Base-by-base conservation (phyloP, 306 rosid genomes). In the Vigna trinervia region DNA sequence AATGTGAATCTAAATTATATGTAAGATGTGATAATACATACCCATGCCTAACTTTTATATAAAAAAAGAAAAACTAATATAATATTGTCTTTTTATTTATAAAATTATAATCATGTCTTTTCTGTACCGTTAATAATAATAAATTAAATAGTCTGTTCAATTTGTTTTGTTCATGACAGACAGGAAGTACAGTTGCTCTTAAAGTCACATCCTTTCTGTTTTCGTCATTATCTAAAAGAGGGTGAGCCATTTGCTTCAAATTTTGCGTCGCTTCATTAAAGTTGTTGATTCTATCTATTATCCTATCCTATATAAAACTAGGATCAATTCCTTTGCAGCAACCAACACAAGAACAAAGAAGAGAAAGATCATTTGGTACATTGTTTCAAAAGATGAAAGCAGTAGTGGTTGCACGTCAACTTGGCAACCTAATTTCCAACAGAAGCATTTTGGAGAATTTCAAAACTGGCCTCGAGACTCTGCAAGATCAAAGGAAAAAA, bases 221-320 rank as follows among this genome's bases (percentile, higher is more conserved):
- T 7, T 58, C 2, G 64, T 17, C 9, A 26, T 58, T 54, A 20
- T 54, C 30, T 9, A 54, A 1, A 19, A 60, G 4, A 60, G 10
- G 43, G 41, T 60, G 5, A 60, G 43, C n/a, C 66, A 60, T 60
- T 60, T 13, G 6, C 66, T 60, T 30, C 66, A 60, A 54, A 36
- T 36, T 36, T 36, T 36, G 7, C 7, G 7, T 36, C 6, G 41
- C 8, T 36, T 36, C 14, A 22, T 9, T 22, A 11, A 23, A 8
- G 4, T 28, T 2, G 6, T 13, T 28, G 10, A 5, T 0, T 15
- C 12, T 13, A 5, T 14, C 22, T 7, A 61, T 32, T 4, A 59
- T 59, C 19, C 4, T 30, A 59, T 26, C 19, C 9, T 60, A 28
- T 11, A 4, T 9, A 6, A 30, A 61, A 60, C 45, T 13, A 14